Percentiles rank a stretch among this genome's conserved stretches.
Evolutionary conservation across 2,329 filamentous ascomycete species (phyloP).

Genomic region (Lachnellula occidentalis): DNA sequence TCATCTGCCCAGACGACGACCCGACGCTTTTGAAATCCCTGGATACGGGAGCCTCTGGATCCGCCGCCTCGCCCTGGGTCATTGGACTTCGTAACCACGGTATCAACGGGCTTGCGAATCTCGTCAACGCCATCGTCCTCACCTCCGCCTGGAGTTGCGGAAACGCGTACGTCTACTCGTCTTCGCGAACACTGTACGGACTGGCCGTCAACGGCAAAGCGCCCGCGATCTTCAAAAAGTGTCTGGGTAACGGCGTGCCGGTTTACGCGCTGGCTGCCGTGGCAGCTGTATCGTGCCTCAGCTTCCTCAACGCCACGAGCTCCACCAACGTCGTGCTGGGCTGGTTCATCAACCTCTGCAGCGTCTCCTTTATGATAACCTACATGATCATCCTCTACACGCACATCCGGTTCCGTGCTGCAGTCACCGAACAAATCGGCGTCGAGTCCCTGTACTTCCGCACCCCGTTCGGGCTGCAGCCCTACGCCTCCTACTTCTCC

Average conservation of each 20-base stretch:
- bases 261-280: slow-evolving; percentile 39
- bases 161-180: slow-evolving; percentile 46
- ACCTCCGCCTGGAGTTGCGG: slow-evolving; percentile 48
- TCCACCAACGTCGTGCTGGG: slow-evolving; percentile 42
- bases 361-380: slow-evolving; percentile 41
- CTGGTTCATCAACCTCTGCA: slow-evolving; percentile 49
- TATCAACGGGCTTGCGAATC: slow-evolving; percentile 40
- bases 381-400: slow-evolving; percentile 42
- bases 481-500: slow-evolving; percentile 46
- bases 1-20: slow-evolving; percentile 38
- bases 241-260: slow-evolving; percentile 43
- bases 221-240: slow-evolving; percentile 42
- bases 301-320: slow-evolving; percentile 41
- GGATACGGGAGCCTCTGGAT: slow-evolving; percentile 35
- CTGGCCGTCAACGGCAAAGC: slow-evolving; percentile 46
- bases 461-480: slow-evolving; percentile 39
- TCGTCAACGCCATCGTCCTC: slow-evolving; percentile 49
- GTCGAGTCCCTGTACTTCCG: slow-evolving; percentile 44
- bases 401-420: slow-evolving; percentile 45
- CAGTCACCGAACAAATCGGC: slow-evolving; percentile 46
- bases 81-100: slow-evolving; percentile 42
- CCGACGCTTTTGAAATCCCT: slow-evolving; percentile 32
- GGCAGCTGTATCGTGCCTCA: slow-evolving; percentile 37
- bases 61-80: slow-evolving; percentile 44
- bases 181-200: slow-evolving; percentile 44